These are phyloP conservation scores for Nitzschia putrida DNA, from an alignment of 108 stramenopile species.

Conservation along the genomic window DNA sequence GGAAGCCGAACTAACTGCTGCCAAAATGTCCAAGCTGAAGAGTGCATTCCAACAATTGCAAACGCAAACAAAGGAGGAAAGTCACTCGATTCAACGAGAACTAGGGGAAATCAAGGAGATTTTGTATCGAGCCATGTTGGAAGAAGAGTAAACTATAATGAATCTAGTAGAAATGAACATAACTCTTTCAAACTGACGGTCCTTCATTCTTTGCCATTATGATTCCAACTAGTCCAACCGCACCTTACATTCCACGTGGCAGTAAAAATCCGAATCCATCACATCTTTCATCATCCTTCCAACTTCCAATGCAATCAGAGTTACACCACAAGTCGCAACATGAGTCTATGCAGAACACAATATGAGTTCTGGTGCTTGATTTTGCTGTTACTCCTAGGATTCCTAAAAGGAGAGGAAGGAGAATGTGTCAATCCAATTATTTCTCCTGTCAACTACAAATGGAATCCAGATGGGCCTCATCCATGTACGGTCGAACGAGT, in stretches of 20 bases:
- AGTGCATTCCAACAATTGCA: slow-evolving; percentile 30
- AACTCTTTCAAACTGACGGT: too few relatives aligned
- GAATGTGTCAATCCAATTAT: background rate
- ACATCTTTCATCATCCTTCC: too few relatives aligned
- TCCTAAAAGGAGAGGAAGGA: background rate
- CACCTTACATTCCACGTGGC: too few relatives aligned
- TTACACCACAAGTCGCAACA: too few relatives aligned
- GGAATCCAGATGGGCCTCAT: slow-evolving; percentile 66
- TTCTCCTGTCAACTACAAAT: slow-evolving; percentile 12
- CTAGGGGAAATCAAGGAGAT: slow-evolving; percentile 30
- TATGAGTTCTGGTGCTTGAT: too few relatives aligned
- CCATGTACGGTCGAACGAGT: slow-evolving; percentile 67
- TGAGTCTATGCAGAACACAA: too few relatives aligned
- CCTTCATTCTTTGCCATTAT: too few relatives aligned
- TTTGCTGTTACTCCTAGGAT: too few relatives aligned
- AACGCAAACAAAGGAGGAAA: slow-evolving; percentile 26
- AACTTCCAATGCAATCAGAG: too few relatives aligned
- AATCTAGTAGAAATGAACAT: too few relatives aligned
- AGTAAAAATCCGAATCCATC: too few relatives aligned
- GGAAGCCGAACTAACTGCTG: slow-evolving; percentile 16
- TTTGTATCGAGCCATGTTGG: slow-evolving; percentile 26
- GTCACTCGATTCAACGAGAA: slow-evolving; percentile 29
- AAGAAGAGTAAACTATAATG: background rate
- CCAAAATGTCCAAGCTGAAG: slow-evolving; percentile 30
- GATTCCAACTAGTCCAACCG: too few relatives aligned